Evolutionary conservation across 257 asterid genomes (phyloP).

Genomic region (Mentha longifolia): DNA sequence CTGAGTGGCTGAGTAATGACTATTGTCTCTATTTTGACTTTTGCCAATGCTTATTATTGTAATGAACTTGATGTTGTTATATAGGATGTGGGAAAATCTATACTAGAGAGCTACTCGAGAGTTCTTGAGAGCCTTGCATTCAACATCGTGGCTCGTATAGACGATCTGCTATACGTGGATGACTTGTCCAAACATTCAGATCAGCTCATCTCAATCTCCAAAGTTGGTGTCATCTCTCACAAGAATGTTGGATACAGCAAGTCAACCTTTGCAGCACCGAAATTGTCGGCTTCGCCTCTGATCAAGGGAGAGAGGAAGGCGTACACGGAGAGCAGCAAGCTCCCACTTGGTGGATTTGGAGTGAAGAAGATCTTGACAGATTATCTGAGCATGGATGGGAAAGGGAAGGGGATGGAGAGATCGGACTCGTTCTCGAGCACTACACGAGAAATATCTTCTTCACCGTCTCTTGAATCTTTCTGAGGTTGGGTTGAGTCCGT

Average conservation of each 20-base stretch:
- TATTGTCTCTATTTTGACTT: not conserved
- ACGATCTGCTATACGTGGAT: conserved; percentile 73
- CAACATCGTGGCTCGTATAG: conserved; percentile 73
- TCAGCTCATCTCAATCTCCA: conserved; percentile 60
- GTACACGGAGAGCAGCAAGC: conserved; percentile 36
- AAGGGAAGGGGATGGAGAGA: conserved; percentile 48
- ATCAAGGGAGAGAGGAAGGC: conserved; percentile 43
- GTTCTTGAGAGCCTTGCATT: conserved; percentile 86
- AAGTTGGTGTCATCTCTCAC: conserved; percentile 53
- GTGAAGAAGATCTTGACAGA: conserved; percentile 76
- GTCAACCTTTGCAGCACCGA: conserved; percentile 59
- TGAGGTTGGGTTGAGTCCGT: conserved; percentile 41
- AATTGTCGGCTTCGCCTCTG: conserved; percentile 51
- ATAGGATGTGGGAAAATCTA: conserved; percentile 84
- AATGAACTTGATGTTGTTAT: not conserved
- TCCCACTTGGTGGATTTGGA: conserved; percentile 52
- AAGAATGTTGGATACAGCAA: conserved; percentile 45
- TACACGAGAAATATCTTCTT: conserved; percentile 45
- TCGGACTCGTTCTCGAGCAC: conserved; percentile 51
- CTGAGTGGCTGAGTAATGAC: no score
- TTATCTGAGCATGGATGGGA: conserved; percentile 58
- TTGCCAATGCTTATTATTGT: not conserved
- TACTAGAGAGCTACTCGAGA: conserved; percentile 83
- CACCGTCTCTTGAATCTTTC: conserved; percentile 50
- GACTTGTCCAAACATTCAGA: conserved; percentile 75